These are phyloP conservation scores for Thelonectria rubi DNA, from an alignment of 2,329 filamentous ascomycete species.

Conservation along the genomic window DNA sequence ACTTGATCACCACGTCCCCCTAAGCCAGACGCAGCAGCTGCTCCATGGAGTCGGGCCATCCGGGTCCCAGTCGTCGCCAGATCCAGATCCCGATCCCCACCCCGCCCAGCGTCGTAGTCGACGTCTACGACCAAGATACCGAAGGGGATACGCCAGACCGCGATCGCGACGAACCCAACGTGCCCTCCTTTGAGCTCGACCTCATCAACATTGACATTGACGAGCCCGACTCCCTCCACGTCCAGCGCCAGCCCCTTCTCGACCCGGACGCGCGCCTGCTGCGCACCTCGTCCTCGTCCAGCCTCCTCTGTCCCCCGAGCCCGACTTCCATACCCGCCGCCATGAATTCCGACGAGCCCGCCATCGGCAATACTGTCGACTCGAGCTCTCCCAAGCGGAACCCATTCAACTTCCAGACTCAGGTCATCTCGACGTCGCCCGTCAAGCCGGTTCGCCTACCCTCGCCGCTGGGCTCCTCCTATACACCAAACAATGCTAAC, in stretches of 20 bases:
- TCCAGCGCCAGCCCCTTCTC: slow-evolving; percentile 28
- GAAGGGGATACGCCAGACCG: slow-evolving; percentile 24
- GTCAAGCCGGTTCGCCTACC: slow-evolving; percentile 74
- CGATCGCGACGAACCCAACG: slow-evolving; percentile 14
- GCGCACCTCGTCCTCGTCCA: slow-evolving; percentile 32
- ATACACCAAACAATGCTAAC: slow-evolving; percentile 19
- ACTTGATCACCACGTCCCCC: slow-evolving; percentile 13
- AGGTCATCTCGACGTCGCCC: slow-evolving; percentile 76
- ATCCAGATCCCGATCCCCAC: slow-evolving; percentile 30
- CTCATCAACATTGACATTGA: slow-evolving; percentile 25
- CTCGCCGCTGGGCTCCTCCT: background rate
- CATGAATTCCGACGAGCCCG: slow-evolving; percentile 32
- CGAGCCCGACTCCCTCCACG: slow-evolving; percentile 9
- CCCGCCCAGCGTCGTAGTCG: slow-evolving; percentile 40
- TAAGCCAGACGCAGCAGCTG: slow-evolving; percentile 16
- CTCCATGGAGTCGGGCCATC: slow-evolving; percentile 28
- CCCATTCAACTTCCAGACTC: slow-evolving; percentile 95
- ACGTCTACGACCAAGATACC: slow-evolving; percentile 31
- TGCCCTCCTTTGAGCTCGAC: slow-evolving; percentile 5
- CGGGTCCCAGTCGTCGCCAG: slow-evolving; percentile 35
- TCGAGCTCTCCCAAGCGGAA: slow-evolving; percentile 52
- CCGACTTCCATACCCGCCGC: slow-evolving; percentile 25
- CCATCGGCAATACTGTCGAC: slow-evolving; percentile 21
- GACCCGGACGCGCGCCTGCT: slow-evolving; percentile 26
- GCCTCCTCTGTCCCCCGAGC: slow-evolving; percentile 32